phyloP scores from a whole-genome alignment of 805 yeast genomes.

The Saccharomycopsis amapae region DNA sequence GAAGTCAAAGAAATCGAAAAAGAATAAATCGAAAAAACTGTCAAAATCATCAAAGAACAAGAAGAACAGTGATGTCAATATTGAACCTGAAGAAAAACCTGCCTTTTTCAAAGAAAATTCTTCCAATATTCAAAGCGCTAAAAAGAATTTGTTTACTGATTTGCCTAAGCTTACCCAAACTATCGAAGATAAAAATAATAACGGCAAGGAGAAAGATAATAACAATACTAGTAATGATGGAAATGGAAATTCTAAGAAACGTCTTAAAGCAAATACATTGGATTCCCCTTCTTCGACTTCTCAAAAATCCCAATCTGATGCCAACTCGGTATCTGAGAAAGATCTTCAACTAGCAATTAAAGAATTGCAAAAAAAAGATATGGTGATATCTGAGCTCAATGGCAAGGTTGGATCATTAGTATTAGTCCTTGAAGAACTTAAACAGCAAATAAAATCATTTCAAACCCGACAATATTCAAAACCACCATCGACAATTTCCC shows the following conservation, averaged over 20 bases:
- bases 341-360: conserved; percentile 1
- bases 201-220: no score
- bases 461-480: not conserved
- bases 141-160: not conserved
- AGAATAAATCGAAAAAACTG: conserved; percentile 4
- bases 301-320: not conserved
- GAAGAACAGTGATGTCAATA: not conserved
- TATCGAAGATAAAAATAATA: no score
- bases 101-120: not conserved
- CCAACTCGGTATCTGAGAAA: not conserved
- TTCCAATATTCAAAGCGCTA: not conserved
- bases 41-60: no score
- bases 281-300: no score
- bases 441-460: not conserved
- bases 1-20: conserved; percentile 5
- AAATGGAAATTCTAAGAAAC: no score
- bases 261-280: no score
- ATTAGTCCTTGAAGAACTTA: not conserved
- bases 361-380: conserved; percentile 13
- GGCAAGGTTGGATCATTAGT: conserved; percentile 11
- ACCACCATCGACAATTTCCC: no score
- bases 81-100: not conserved
- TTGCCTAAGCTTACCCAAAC: no score
- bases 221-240: no score
- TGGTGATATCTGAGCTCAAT: conserved; percentile 11